A percentile compares a stretch with the other conserved stretches of the same genome.
These are phyloP conservation scores for Nosema granulosis DNA, from an alignment of 371 early-diverging fungal genomes.

Conservation along the genomic window DNA sequence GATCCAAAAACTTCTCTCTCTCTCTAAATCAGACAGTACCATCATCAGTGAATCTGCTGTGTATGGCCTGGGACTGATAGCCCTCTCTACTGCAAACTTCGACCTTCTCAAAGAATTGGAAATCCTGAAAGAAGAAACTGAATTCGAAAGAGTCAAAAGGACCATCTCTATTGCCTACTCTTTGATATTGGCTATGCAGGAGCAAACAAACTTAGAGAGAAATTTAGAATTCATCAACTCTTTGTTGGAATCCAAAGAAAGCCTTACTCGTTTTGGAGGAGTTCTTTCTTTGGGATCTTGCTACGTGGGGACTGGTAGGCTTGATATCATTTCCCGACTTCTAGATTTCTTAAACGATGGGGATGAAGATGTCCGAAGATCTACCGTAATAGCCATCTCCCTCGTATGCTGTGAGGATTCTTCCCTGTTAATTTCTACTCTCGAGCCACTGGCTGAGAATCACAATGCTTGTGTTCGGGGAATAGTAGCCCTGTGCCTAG, in stretches of 20 bases:
- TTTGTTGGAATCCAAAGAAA: too few relatives aligned
- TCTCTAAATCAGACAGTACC: constrained; percentile 74
- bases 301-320: constrained; percentile 89
- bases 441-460: constrained; percentile 88
- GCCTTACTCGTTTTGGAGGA: constrained; percentile 85
- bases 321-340: constrained; percentile 75
- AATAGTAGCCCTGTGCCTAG: constrained; percentile 88
- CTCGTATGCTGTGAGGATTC: constrained; percentile 82
- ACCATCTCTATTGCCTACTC: constrained; percentile 76
- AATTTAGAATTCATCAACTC: constrained; percentile 63
- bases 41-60: constrained; percentile 94
- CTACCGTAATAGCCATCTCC: constrained; percentile 89
- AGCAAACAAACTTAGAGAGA: constrained; percentile 16
- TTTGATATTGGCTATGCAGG: constrained; percentile 10
- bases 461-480: constrained; percentile 95
- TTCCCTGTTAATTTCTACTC: constrained; percentile 84
- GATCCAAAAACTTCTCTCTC: constrained; percentile 37
- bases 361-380: constrained; percentile 93
- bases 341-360: constrained; percentile 92
- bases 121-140: constrained; percentile 82
- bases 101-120: constrained; percentile 80
- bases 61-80: constrained; percentile 87
- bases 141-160: constrained; percentile 79
- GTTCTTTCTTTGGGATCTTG: constrained; percentile 90
- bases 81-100: constrained; percentile 80